Percentiles rank a stretch among this genome's conserved stretches.
phyloP scores from a whole-genome alignment of 2,329 filamentous ascomycete genomes.

The Hymenoscyphus linearis region DNA sequence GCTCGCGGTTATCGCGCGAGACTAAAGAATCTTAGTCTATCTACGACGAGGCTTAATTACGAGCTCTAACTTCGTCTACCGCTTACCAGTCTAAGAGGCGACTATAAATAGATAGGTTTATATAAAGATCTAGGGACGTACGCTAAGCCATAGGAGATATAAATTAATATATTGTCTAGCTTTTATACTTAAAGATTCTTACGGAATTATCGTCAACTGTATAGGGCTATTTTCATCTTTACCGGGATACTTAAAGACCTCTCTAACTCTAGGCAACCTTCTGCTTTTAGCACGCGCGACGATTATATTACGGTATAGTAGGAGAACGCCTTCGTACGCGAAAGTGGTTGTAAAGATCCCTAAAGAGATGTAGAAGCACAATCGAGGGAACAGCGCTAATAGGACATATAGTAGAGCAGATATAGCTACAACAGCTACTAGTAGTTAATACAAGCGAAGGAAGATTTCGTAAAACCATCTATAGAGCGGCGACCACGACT shows the following conservation, averaged over 20 bases:
- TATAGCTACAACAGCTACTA: constrained; percentile 13
- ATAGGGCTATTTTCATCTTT: constrained; percentile 4
- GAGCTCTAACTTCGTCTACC: constrained; percentile 28
- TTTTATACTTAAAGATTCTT: constrained; percentile 13
- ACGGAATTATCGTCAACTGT: constrained; percentile 6
- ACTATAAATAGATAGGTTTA: constrained; percentile 30
- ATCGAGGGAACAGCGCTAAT: constrained; percentile 9
- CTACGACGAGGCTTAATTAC: constrained; percentile 26
- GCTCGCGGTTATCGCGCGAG: constrained; percentile 2
- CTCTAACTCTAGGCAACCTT: constrained; percentile 1
- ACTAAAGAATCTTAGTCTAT: constrained; percentile 13
- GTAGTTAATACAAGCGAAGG: constrained; percentile 13
- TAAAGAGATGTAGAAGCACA: constrained; percentile 17
- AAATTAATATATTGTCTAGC: constrained; percentile 19
- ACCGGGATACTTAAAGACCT: constrained; percentile 4
- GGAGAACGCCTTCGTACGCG: not conserved
- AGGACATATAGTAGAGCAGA: constrained; percentile 12
- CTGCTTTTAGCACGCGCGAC: not conserved
- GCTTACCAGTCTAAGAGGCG: constrained; percentile 22
- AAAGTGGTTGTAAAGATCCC: not conserved
- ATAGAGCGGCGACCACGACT: not conserved
- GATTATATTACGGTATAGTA: not conserved
- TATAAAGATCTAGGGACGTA: constrained; percentile 19
- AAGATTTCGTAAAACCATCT: constrained; percentile 12
- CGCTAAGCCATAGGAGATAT: constrained; percentile 11